Evolutionary conservation across 2,329 filamentous ascomycete species (phyloP), one percentile per base, ranked within the genome.

Genomic region (Diaporthe batatas): DNA sequence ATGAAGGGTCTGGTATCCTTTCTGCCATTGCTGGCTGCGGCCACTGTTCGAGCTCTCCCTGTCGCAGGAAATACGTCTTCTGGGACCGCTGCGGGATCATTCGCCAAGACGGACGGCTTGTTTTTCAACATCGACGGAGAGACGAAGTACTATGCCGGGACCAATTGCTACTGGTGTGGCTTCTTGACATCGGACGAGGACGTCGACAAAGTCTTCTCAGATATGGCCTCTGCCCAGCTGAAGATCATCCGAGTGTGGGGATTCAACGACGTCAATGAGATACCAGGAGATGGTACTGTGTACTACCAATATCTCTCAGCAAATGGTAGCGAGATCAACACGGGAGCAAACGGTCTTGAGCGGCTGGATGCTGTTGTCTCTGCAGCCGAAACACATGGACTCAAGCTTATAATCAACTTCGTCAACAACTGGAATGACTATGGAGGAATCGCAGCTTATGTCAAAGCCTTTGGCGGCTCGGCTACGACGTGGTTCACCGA

Each of bases 401-500:
- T 92, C 76, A 91, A 91, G 79, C 82, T 92, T 18, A 90, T 92
- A 75, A 87, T 91, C 78, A 88, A 89, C 76, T 90, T 91, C 47
- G 89, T 92, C 58, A 93, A 93, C 80, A 91, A 92, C 81, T 93
- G 91, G 90, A 83, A 83, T 54, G 91, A 92, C 77, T 92, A 91
- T 42, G 91, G 91, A 23, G 91, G 91, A 42, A 92, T 92, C 78
- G 83, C 84, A 18, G 88, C 89, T 12, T 92, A 92, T 78, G 85
- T 86, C 54, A 83, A 80, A 10, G 88, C 87, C 10, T 92, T 90
- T 75, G 90, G 89, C 39, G 88, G 87, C 32, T 81, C 78, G 70
- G 83, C 87, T 71, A 83, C 83, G 18, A 82, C 82, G 8, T 93
- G 90, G 86, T 93, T 91, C 81, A 89, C 86, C 25, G 86, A 88